These are phyloP conservation scores for Groenewaldozyma auringiensis DNA, from an alignment of 1,139 yeast species.

Conservation along the genomic window DNA sequence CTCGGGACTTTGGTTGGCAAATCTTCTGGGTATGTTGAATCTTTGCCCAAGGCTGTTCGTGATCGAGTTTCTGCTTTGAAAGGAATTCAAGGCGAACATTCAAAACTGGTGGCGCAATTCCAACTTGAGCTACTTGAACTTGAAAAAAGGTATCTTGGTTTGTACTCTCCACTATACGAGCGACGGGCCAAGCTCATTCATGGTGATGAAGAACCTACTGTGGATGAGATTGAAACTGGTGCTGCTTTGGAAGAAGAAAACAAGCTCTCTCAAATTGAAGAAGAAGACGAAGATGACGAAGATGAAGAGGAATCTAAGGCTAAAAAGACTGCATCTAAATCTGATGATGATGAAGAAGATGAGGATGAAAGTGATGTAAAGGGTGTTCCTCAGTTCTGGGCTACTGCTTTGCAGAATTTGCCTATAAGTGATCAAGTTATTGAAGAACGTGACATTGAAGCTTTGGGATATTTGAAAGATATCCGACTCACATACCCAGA, in stretches of 20 bases:
- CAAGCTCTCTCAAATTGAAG: constrained; percentile 41
- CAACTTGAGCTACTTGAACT: constrained; percentile 81
- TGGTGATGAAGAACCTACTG: constrained; percentile 72
- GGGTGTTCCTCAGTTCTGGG: constrained; percentile 96
- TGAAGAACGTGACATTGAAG: constrained; percentile 85
- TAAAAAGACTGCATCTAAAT: constrained; percentile 21
- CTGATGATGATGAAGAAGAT: constrained; percentile 41
- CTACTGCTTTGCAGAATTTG: constrained; percentile 86
- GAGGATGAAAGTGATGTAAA: constrained; percentile 38
- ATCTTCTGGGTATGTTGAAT: constrained; percentile 77
- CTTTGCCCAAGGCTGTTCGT: constrained; percentile 68
- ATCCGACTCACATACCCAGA: constrained; percentile 75
- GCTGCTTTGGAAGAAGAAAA: constrained; percentile 48
- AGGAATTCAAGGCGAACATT: constrained; percentile 74
- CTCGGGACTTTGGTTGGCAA: constrained; percentile 78
- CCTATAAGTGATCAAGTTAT: constrained; percentile 77
- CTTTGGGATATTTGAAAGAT: constrained; percentile 59
- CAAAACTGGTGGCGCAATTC: constrained; percentile 81
- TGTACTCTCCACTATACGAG: constrained; percentile 70
- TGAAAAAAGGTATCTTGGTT: constrained; percentile 69
- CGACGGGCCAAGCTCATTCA: constrained; percentile 64
- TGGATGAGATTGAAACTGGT: constrained; percentile 72
- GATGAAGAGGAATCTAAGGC: constrained; percentile 34
- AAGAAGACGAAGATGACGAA: constrained; percentile 39
- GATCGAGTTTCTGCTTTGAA: constrained; percentile 76